Evolutionary conservation across 345 rosid species (phyloP).

Genomic region (Gynandropsis gynandra): DNA sequence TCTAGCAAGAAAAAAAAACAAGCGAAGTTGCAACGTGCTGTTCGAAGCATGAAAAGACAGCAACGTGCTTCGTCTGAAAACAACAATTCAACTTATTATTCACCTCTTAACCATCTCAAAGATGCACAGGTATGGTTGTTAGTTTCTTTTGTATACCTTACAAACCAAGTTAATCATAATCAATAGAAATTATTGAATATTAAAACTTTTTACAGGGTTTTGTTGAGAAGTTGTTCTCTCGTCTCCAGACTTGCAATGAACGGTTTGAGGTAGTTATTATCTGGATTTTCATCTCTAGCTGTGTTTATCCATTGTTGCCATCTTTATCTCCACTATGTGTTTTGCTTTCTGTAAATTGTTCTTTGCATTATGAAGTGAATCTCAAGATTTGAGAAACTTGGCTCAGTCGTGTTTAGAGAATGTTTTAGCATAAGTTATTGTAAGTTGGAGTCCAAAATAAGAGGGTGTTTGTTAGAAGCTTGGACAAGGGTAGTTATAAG

Average conservation of each 20-base stretch:
- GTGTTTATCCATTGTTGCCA: neutral
- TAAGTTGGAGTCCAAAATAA: too few relatives aligned
- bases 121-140: slow-evolving; percentile 65
- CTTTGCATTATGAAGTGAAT: neutral
- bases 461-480: too few relatives aligned
- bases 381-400: too few relatives aligned
- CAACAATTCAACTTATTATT: slow-evolving; percentile 43
- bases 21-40: slow-evolving; percentile 82
- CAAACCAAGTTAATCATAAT: neutral
- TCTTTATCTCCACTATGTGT: neutral
- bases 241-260: slow-evolving; percentile 84
- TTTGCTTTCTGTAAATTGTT: neutral
- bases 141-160: slow-evolving; percentile 8
- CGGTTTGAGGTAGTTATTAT: slow-evolving; percentile 60
- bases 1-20: slow-evolving; percentile 95
- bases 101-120: slow-evolving; percentile 77
- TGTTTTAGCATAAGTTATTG: too few relatives aligned
- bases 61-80: slow-evolving; percentile 62
- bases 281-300: slow-evolving; percentile 3
- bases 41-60: slow-evolving; percentile 68
- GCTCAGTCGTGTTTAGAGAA: too few relatives aligned
- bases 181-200: slow-evolving; percentile 2
- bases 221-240: slow-evolving; percentile 76
- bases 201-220: slow-evolving; percentile 50
- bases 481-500: too few relatives aligned